These are phyloP conservation scores for Lunasporangiospora selenospora DNA, from an alignment of 192 early-diverging fungal species.

Conservation along the genomic window DNA sequence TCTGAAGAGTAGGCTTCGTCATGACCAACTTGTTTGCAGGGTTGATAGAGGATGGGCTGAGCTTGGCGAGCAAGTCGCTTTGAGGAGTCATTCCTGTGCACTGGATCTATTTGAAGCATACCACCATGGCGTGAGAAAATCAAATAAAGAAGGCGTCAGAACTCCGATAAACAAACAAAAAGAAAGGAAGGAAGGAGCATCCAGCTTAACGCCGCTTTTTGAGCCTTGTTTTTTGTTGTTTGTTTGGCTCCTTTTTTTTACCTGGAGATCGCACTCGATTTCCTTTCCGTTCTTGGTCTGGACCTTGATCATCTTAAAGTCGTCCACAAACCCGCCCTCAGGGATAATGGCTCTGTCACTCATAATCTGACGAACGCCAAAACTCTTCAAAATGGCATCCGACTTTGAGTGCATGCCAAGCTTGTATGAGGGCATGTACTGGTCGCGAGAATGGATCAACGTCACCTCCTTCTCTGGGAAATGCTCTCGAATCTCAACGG, in stretches of 20 bases:
- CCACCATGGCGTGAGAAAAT: too few species aligned
- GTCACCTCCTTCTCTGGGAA: constrained; percentile 68
- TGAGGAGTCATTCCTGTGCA: constrained; percentile 80
- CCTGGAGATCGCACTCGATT: constrained; percentile 54
- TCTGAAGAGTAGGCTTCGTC: constrained; percentile 75
- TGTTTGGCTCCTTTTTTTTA: constrained; percentile 12
- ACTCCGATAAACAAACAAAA: background rate
- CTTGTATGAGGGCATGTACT: constrained; percentile 67
- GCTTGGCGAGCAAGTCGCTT: constrained; percentile 60
- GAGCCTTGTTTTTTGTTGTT: background rate
- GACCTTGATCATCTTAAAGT: constrained; percentile 53
- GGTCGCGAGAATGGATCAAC: constrained; percentile 65
- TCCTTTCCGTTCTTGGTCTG: constrained; percentile 51
- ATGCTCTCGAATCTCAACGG: constrained; percentile 73
- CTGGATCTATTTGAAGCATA: constrained; percentile 75
- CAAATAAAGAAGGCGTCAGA: too few species aligned
- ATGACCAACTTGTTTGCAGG: constrained; percentile 63
- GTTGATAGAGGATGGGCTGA: constrained; percentile 63
- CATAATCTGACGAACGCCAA: constrained; percentile 49
- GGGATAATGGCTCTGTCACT: constrained; percentile 66
- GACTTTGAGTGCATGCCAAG: constrained; percentile 59
- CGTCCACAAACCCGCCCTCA: constrained; percentile 60
- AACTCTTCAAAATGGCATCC: constrained; percentile 56
- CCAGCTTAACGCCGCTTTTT: background rate
- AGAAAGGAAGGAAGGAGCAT: background rate